Conservation (phyloP, 345 rosid genomes). For the Gossypium raimondii region DNA sequence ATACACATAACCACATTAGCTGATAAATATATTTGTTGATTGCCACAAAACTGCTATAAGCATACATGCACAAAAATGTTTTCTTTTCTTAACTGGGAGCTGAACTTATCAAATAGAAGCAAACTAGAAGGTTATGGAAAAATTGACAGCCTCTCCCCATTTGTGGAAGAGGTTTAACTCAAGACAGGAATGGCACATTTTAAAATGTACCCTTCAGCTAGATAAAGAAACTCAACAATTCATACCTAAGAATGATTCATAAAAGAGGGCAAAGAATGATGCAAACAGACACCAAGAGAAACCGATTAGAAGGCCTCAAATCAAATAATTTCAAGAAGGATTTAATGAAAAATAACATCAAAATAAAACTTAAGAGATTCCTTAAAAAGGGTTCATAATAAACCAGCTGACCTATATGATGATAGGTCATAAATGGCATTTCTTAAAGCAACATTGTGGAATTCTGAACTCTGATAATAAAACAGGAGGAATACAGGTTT, state of each 20-base stretch:
- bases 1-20: neutral
- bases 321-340: neutral
- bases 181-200: neutral
- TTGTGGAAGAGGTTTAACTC: neutral
- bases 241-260: neutral
- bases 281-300: neutral
- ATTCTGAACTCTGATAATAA: neutral
- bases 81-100: neutral
- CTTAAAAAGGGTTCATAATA: neutral
- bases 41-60: constrained; percentile 8
- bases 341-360: neutral
- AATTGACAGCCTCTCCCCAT: neutral
- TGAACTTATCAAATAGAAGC: neutral
- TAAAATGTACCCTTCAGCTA: neutral
- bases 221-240: neutral
- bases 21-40: neutral
- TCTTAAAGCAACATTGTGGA: neutral
- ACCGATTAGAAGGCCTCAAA: neutral
- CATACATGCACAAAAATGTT: neutral
- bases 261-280: neutral
- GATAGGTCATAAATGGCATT: neutral
- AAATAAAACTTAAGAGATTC: neutral
- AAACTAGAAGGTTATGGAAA: neutral
- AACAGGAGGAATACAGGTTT: neutral
- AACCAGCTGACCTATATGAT: neutral